Conservation (phyloP, 2,329 filamentous ascomycete genomes). For the Pseudogymnoascus sp. region DNA sequence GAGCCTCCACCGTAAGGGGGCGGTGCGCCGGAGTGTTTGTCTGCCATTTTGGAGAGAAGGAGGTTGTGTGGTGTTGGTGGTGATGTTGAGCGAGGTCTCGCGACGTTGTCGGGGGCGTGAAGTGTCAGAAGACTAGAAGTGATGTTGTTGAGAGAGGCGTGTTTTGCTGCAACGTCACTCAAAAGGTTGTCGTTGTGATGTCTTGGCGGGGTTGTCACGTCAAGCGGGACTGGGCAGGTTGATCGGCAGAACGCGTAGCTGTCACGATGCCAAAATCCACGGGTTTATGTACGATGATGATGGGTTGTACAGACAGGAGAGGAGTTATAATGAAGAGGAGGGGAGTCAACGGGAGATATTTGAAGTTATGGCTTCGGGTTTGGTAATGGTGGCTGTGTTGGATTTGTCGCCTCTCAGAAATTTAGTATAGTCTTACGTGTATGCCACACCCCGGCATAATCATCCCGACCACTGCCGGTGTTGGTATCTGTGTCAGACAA, state of each 20-base stretch:
- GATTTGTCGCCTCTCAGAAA: not conserved
- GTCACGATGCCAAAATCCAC: not conserved
- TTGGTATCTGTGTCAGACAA: not conserved
- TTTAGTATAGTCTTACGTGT: not conserved
- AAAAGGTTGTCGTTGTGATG: not conserved
- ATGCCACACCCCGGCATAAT: not conserved
- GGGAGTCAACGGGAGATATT: not conserved
- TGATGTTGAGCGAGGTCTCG: not conserved
- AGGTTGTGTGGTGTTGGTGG: not conserved
- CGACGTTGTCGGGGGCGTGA: not conserved
- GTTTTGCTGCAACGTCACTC: not conserved
- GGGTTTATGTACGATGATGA: not conserved
- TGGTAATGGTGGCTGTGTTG: slow-evolving; percentile 2
- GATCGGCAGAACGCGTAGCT: not conserved
- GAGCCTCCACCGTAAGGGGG: slow-evolving; percentile 20
- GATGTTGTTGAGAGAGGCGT: not conserved
- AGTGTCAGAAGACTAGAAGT: not conserved
- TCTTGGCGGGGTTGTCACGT: not conserved
- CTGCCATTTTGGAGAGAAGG: not conserved
- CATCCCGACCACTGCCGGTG: not conserved
- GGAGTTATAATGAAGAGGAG: not conserved
- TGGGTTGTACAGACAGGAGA: not conserved
- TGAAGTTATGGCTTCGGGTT: not conserved
- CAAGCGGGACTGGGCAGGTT: not conserved
- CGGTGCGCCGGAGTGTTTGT: slow-evolving; percentile 13